These are phyloP conservation scores for Dysphania ambrosioides DNA, from an alignment of 148 eudicot genomes.

Conservation along the genomic window DNA sequence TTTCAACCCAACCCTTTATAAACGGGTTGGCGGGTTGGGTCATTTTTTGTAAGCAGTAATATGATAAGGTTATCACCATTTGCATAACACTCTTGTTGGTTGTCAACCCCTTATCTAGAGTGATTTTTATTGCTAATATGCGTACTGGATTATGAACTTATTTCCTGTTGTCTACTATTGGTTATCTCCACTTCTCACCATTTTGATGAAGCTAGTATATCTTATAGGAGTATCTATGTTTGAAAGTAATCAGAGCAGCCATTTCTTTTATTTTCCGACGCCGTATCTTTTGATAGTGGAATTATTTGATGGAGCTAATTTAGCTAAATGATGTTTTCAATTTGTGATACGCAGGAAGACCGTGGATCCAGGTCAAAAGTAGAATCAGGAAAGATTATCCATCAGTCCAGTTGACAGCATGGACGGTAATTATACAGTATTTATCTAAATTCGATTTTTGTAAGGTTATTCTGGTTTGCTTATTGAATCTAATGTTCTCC, in stretches of 20 bases:
- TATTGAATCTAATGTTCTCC: neutral
- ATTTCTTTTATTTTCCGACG: too few relatives aligned
- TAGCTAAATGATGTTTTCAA: neutral
- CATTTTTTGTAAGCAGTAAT: too few relatives aligned
- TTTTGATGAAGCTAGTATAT: neutral
- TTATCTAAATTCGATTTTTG: neutral
- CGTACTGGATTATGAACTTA: neutral
- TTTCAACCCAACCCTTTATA: too few relatives aligned
- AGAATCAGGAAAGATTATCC: conserved; percentile 81
- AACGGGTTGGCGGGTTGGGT: too few relatives aligned
- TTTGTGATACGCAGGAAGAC: conserved; percentile 60
- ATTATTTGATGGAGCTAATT: neutral
- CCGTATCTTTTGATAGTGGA: neutral
- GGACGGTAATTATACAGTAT: conserved; percentile 59
- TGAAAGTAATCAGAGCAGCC: neutral
- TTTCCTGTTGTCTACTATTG: neutral
- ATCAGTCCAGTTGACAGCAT: conserved; percentile 67
- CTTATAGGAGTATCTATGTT: neutral
- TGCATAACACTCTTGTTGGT: neutral
- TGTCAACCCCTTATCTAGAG: neutral
- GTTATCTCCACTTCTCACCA: neutral
- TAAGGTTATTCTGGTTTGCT: neutral
- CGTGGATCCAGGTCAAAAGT: conserved; percentile 68
- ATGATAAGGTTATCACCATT: neutral
- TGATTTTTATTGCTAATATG: neutral